Percentiles rank a stretch among this genome's conserved stretches.
Evolutionary conservation across 495 filamentous ascomycete species (phyloP).

Genomic region (Cercophora newfieldiana): DNA sequence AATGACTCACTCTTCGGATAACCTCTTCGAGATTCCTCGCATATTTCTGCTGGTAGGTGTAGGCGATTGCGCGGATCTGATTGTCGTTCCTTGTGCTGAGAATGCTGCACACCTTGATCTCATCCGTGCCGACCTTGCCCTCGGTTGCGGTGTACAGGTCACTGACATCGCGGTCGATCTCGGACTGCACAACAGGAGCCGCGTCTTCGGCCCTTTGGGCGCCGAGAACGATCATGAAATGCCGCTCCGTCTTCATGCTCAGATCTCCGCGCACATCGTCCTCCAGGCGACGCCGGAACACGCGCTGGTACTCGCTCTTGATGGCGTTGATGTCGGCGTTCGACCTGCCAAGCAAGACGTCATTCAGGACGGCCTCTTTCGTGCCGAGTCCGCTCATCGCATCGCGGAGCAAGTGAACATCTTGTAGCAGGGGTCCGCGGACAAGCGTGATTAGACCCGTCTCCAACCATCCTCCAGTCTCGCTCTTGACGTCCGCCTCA

Average conservation of each 20-base stretch:
- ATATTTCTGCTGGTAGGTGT: slow-evolving; percentile 68
- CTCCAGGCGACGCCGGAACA: slow-evolving; percentile 60
- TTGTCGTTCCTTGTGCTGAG: slow-evolving; percentile 70
- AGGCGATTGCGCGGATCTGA: slow-evolving; percentile 77
- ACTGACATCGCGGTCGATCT: slow-evolving; percentile 69
- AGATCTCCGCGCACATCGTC: slow-evolving; percentile 73
- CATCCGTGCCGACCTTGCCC: slow-evolving; percentile 68
- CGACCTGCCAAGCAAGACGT: slow-evolving; percentile 75
- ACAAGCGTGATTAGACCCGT: slow-evolving; percentile 67
- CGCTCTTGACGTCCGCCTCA: slow-evolving; percentile 70
- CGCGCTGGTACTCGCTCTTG: slow-evolving; percentile 69
- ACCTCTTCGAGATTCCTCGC: slow-evolving; percentile 65
- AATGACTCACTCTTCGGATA: slow-evolving; percentile 59
- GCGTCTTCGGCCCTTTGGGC: slow-evolving; percentile 74
- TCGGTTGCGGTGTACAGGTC: slow-evolving; percentile 73
- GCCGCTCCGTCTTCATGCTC: slow-evolving; percentile 76
- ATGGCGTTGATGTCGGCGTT: slow-evolving; percentile 86
- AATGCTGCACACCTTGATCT: slow-evolving; percentile 73
- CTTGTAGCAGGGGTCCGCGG: slow-evolving; percentile 73
- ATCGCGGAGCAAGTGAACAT: slow-evolving; percentile 62
- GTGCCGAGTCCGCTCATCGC: slow-evolving; percentile 80
- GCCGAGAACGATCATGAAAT: slow-evolving; percentile 76
- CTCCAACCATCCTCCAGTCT: slow-evolving; percentile 72
- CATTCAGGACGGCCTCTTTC: slow-evolving; percentile 81
- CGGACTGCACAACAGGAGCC: slow-evolving; percentile 65